These are phyloP conservation scores for Scutellaria barbata DNA, from an alignment of 257 asterid genomes.

Conservation along the genomic window DNA sequence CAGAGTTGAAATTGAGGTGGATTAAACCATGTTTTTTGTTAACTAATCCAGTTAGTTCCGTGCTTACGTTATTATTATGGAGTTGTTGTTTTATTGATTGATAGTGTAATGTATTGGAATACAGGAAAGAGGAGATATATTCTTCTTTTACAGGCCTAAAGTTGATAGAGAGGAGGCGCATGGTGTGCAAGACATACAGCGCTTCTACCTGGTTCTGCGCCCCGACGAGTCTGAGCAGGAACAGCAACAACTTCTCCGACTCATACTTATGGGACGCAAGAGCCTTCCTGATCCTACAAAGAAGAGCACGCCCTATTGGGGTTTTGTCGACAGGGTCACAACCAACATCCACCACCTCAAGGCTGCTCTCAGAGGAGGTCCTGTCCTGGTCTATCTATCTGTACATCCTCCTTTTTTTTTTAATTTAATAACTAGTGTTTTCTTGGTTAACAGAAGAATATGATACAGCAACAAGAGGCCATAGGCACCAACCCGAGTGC, in stretches of 20 bases:
- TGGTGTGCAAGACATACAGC: slow-evolving; percentile 64
- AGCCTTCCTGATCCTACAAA: slow-evolving; percentile 61
- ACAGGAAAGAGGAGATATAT: slow-evolving; percentile 78
- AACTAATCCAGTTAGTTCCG: no score
- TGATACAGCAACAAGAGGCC: slow-evolving; percentile 51
- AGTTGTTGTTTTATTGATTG: no score
- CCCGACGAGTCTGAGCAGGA: slow-evolving; percentile 62
- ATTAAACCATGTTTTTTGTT: no score
- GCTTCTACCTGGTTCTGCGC: slow-evolving; percentile 73
- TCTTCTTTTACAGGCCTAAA: slow-evolving; percentile 80
- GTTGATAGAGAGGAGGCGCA: slow-evolving; percentile 66
- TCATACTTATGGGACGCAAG: slow-evolving; percentile 75
- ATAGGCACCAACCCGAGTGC: slow-evolving; percentile 39
- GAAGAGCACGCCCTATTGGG: slow-evolving; percentile 49
- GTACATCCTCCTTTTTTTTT: neutral
- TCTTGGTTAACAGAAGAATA: slow-evolving; percentile 36
- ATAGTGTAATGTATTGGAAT: no score
- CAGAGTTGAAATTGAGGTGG: slow-evolving; percentile 53
- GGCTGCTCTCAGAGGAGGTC: slow-evolving; percentile 47
- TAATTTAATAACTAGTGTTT: neutral
- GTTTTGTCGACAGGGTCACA: slow-evolving; percentile 54
- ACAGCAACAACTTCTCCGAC: slow-evolving; percentile 50
- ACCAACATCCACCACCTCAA: slow-evolving; percentile 39
- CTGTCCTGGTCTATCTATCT: neutral
- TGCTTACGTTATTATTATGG: no score